Percentiles rank a stretch among this genome's conserved stretches.
Conservation (phyloP, 768 basidiomycete genomes). For the Gyrodon lividus region DNA sequence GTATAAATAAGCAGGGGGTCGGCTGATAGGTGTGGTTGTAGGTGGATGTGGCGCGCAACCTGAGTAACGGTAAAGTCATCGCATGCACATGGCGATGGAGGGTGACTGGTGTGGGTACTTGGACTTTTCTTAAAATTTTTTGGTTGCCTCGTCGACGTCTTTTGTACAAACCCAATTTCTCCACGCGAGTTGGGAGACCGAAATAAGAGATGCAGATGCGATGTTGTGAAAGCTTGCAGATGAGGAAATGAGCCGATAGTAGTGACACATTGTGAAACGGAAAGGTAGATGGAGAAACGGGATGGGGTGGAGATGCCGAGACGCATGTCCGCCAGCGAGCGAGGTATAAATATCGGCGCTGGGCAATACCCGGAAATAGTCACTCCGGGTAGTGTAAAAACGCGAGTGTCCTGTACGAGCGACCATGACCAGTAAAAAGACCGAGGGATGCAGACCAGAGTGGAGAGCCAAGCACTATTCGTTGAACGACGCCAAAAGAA, state of each 20-base stretch:
- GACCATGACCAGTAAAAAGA: slow-evolving; percentile 36
- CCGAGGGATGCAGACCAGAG: slow-evolving; percentile 30
- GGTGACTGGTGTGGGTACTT: slow-evolving; percentile 11
- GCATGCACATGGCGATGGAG: slow-evolving; percentile 35
- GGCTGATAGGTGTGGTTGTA: slow-evolving; percentile 20
- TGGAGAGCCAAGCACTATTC: slow-evolving; percentile 30
- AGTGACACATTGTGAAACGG: slow-evolving; percentile 41
- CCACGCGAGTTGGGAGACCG: slow-evolving; percentile 27
- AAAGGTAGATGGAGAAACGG: slow-evolving; percentile 25
- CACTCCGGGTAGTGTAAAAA: slow-evolving; percentile 14
- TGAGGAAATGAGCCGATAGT: slow-evolving; percentile 37
- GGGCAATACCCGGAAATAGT: slow-evolving; percentile 31
- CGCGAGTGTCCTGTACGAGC: slow-evolving; percentile 38
- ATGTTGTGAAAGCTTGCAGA: slow-evolving; percentile 42
- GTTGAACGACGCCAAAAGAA: slow-evolving; percentile 22
- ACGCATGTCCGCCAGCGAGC: slow-evolving; percentile 32
- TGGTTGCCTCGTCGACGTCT: slow-evolving; percentile 33
- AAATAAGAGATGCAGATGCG: slow-evolving; percentile 36
- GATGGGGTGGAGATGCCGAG: slow-evolving; percentile 22
- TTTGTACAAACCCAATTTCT: slow-evolving; percentile 38
- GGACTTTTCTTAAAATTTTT: slow-evolving; percentile 32
- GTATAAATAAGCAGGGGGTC: slow-evolving; percentile 34
- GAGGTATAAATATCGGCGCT: slow-evolving; percentile 49
- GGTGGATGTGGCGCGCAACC: slow-evolving; percentile 25
- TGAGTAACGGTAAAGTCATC: slow-evolving; percentile 20